Evolutionary conservation across 73 alveolate species (phyloP), one percentile per base, ranked within the genome.

Genomic region (Uronychia binucleata): DNA sequence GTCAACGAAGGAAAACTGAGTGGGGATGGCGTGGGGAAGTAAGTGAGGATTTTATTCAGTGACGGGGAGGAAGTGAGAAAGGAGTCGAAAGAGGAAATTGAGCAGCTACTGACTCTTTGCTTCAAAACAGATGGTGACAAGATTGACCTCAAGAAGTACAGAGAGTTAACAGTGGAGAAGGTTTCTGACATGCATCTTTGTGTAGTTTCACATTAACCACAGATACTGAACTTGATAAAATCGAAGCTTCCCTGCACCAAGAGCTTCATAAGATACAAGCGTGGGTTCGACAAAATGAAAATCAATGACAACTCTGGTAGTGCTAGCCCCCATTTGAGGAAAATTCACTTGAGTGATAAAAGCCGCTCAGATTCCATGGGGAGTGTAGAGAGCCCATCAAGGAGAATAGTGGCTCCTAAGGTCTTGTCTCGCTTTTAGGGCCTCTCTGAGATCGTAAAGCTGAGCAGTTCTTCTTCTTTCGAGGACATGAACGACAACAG

Each of bases 21-120:
- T 26, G 59, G 57, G 46, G 91, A 77, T n/a, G 94, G 94, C 1
- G 94, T 88, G 0, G 94, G 91, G n/a, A 80, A 27, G 8, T 35
- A 75, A 27, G 91, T 11, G 0, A 5, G 81, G 75, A 26, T 30
- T 28, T 28, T 30, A 28, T 58, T 28, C 58, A 75, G 58, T 28
- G 19, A 75, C 28, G 81, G n/a, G 58, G 81, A 28, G 58, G 81
- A 84, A 46, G 91, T 84, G 30, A 34, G 94, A 77, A 85, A 83
- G 5, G 86, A 82, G 28, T 78, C 88, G 5, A 59, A 83, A 76
- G 78, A 88, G 33, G 88, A 88, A 58, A 82, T 88, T 34, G 33
- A 80, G 31, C 57, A 83, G 67, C 74, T 82, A 28, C 82, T 88
- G 30, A 91, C 81, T 57, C 29, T 88, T 27, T 86, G 80, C 57